Conservation (phyloP, 768 basidiomycete genomes). For the Serendipita sp. region DNA sequence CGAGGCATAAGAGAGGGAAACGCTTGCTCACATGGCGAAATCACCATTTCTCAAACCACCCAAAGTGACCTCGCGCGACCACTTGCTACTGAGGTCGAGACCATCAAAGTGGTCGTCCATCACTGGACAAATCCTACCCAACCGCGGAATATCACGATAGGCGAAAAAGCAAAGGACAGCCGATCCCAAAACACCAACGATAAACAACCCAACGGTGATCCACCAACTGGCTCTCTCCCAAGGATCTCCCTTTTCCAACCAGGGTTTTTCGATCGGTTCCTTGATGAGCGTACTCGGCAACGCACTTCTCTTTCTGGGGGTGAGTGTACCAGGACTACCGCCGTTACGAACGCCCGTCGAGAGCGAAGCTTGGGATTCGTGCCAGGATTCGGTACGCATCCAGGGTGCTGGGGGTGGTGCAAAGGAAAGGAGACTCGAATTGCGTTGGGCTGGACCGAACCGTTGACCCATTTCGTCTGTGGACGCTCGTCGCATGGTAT, state of each 20-base stretch:
- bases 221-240: conserved; percentile 32
- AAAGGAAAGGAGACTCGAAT: neutral
- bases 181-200: conserved; percentile 28
- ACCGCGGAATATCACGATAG: conserved; percentile 24
- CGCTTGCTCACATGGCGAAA: neutral
- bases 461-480: neutral
- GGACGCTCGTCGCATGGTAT: neutral
- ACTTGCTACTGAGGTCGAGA: conserved; percentile 27
- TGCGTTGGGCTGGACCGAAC: neutral
- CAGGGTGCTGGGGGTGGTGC: conserved; percentile 8
- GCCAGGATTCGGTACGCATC: conserved; percentile 8
- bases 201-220: conserved; percentile 28
- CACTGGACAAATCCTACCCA: conserved; percentile 27
- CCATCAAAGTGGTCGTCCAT: conserved; percentile 34
- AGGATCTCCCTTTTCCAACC: conserved; percentile 28
- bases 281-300: conserved; percentile 17
- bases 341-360: neutral
- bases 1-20: conserved; percentile 9
- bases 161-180: conserved; percentile 33
- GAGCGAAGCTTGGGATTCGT: neutral
- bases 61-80: conserved; percentile 36
- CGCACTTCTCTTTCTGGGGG: neutral
- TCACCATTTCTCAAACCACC: conserved; percentile 25
- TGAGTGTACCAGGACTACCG: neutral
- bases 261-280: conserved; percentile 31